Percentiles rank a stretch among this genome's conserved stretches.
Conservation (phyloP, 2,329 filamentous ascomycete species). For the Talaromyces sp. region DNA sequence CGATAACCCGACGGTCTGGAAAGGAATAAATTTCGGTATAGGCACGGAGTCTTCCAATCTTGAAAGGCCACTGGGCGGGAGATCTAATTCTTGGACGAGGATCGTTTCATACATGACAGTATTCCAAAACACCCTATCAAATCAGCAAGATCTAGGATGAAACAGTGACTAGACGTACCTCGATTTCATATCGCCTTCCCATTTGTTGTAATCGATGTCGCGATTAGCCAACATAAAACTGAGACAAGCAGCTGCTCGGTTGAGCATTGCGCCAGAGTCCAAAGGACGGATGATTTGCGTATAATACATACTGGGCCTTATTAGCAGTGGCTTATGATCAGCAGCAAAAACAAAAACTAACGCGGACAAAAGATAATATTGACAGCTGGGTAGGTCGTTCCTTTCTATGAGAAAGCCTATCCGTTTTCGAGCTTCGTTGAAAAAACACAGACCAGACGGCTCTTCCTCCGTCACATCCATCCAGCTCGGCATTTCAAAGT, state of each 20-base stretch:
- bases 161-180: conserved; percentile 7
- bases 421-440: conserved; percentile 50
- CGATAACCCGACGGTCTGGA: conserved; percentile 31
- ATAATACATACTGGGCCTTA: conserved; percentile 37
- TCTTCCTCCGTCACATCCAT: conserved; percentile 33
- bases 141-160: not conserved
- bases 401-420: conserved; percentile 49
- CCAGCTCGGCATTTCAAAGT: conserved; percentile 34
- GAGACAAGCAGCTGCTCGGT: conserved; percentile 48
- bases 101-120: conserved; percentile 53
- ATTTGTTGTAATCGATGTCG: conserved; percentile 42
- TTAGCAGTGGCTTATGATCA: not conserved
- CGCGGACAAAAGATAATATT: conserved; percentile 49
- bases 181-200: conserved; percentile 53
- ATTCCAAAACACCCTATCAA: conserved; percentile 47
- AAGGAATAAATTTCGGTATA: conserved; percentile 49
- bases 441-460: conserved; percentile 46
- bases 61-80: conserved; percentile 47
- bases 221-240: conserved; percentile 43
- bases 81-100: conserved; percentile 49
- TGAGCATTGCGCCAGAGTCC: conserved; percentile 51
- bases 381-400: conserved; percentile 46
- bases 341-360: conserved; percentile 15
- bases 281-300: conserved; percentile 49
- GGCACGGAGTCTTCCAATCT: conserved; percentile 49